Percentiles rank a stretch among this genome's conserved stretches.
phyloP scores from a whole-genome alignment of 768 basidiomycete species.

The Coprinellus micaceus region DNA sequence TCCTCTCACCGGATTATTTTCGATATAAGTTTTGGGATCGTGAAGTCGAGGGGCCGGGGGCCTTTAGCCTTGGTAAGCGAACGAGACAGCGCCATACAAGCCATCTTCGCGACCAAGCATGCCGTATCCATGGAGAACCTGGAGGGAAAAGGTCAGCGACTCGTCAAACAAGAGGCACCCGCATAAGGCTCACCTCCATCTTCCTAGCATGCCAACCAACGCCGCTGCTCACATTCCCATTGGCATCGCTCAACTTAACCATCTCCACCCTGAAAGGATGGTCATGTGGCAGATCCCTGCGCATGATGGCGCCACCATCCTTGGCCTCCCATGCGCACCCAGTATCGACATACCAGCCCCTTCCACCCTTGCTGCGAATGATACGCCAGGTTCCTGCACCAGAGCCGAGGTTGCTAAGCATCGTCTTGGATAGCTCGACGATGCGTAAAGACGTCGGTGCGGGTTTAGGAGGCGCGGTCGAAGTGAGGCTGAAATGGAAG shows the following conservation, averaged over 20 bases:
- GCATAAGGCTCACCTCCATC: slow-evolving; percentile 75
- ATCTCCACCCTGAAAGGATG: slow-evolving; percentile 74
- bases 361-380: slow-evolving; percentile 86
- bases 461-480: slow-evolving; percentile 29
- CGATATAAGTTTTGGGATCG: background rate
- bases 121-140: slow-evolving; percentile 86
- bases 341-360: slow-evolving; percentile 94
- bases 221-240: slow-evolving; percentile 86
- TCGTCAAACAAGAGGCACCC: background rate
- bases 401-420: slow-evolving; percentile 68
- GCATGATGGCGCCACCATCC: slow-evolving; percentile 43
- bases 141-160: slow-evolving; percentile 3
- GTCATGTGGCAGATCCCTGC: slow-evolving; percentile 51
- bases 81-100: slow-evolving; percentile 89
- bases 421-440: slow-evolving; percentile 73
- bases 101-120: slow-evolving; percentile 92
- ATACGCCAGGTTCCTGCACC: slow-evolving; percentile 87
- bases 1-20: background rate
- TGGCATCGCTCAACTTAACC: slow-evolving; percentile 68
- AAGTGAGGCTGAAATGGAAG: slow-evolving; percentile 56
- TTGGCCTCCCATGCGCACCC: slow-evolving; percentile 77
- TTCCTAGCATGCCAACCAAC: slow-evolving; percentile 96
- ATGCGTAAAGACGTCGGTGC: slow-evolving; percentile 78
- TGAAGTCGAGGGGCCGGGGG: no score
- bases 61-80: slow-evolving; percentile 83